Percentiles rank a stretch among this genome's conserved stretches.
These are phyloP conservation scores for Udeniomyces megalosporus DNA, from an alignment of 768 basidiomycete genomes.

Conservation along the genomic window DNA sequence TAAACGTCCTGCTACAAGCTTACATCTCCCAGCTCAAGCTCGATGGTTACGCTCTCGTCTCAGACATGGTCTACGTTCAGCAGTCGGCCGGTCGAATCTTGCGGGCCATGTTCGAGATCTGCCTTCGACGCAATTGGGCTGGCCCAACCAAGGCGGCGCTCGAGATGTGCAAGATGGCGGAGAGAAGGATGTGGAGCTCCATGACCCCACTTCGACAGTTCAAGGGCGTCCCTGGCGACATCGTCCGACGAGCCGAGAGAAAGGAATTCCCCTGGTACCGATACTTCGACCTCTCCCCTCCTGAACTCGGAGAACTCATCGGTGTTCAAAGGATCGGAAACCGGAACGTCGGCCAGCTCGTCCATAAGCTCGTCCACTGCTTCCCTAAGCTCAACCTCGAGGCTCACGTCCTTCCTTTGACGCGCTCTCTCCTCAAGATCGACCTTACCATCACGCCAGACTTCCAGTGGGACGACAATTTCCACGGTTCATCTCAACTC, in stretches of 20 bases:
- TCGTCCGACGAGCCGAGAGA: conserved; percentile 62
- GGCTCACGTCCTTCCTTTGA: conserved; percentile 93
- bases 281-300: conserved; percentile 71
- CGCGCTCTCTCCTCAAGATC: conserved; percentile 75
- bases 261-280: conserved; percentile 99
- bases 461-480: conserved; percentile 93
- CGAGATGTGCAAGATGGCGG: conserved; percentile 87
- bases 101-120: conserved; percentile 94
- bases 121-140: conserved; percentile 95
- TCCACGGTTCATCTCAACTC: conserved; percentile 71
- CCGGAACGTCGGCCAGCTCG: conserved; percentile 66
- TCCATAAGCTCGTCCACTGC: conserved; percentile 82
- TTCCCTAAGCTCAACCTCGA: conserved; percentile 91
- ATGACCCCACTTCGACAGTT: conserved; percentile 97
- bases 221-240: conserved; percentile 56
- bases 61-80: conserved; percentile 68
- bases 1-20: conserved; percentile 86
- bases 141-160: conserved; percentile 78
- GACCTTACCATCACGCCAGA: conserved; percentile 93
- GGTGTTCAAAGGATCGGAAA: conserved; percentile 45
- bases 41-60: conserved; percentile 47
- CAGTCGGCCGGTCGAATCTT: conserved; percentile 94
- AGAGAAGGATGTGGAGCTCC: conserved; percentile 67
- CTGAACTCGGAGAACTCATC: conserved; percentile 87
- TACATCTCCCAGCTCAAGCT: conserved; percentile 89